phyloP scores from a whole-genome alignment of 129 eudicot genomes.

The Scalesia atractyloides region DNA sequence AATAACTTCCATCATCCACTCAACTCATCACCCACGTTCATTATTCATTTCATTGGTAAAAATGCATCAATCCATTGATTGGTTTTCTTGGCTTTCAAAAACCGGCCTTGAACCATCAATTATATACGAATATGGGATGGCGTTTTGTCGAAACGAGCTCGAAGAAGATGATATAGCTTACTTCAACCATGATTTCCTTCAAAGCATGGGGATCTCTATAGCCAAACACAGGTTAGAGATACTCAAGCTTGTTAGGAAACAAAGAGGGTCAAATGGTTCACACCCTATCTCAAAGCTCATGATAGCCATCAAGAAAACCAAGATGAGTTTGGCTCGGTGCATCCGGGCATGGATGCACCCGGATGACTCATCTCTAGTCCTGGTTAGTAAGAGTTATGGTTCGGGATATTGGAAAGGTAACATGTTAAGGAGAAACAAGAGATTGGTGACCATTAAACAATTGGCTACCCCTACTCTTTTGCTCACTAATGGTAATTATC shows the following conservation, averaged over 20 bases:
- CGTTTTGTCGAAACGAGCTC: constrained; percentile 79
- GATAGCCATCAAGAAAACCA: constrained; percentile 61
- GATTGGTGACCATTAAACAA: constrained; percentile 42
- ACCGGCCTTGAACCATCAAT: constrained; percentile 75
- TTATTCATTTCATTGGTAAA: constrained; percentile 1
- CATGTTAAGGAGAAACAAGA: constrained; percentile 59
- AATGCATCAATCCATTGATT: constrained; percentile 58
- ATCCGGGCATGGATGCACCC: constrained; percentile 49
- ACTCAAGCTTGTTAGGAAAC: constrained; percentile 69
- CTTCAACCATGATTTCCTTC: constrained; percentile 87
- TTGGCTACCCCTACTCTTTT: constrained; percentile 53
- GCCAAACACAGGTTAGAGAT: constrained; percentile 94
- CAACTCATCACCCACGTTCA: constrained; percentile 20
- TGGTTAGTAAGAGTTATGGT: constrained; percentile 49
- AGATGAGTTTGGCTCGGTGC: constrained; percentile 52
- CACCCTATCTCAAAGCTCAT: constrained; percentile 58
- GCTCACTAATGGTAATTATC: constrained; percentile 58
- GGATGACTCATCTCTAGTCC: constrained; percentile 59
- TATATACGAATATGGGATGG: constrained; percentile 69
- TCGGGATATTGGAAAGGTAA: constrained; percentile 53
- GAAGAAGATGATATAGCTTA: constrained; percentile 75
- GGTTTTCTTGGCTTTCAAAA: constrained; percentile 92
- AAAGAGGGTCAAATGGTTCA: constrained; percentile 34
- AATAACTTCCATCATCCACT: constrained; percentile 25
- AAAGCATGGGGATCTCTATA: constrained; percentile 89